These are phyloP conservation scores for Zygosaccharomyces gambellarensis DNA, from an alignment of 805 yeast genomes.

Conservation along the genomic window DNA sequence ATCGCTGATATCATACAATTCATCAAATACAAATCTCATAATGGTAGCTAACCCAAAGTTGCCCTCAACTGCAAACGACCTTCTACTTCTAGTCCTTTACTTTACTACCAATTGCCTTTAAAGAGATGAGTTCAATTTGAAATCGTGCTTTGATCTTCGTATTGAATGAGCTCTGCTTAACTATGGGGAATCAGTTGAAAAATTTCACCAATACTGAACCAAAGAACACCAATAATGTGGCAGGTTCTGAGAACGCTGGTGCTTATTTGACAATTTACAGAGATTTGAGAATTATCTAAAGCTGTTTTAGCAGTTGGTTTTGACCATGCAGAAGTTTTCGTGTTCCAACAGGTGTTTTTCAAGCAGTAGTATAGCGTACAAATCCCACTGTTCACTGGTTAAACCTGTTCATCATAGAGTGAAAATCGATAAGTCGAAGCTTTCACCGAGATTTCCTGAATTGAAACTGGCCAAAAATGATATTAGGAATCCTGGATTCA, in stretches of 20 bases:
- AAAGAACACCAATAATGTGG: neutral
- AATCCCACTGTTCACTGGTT: constrained; percentile 64
- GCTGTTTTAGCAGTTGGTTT: neutral
- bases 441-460: constrained; percentile 71
- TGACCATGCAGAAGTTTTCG: constrained; percentile 11
- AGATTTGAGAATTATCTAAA: neutral
- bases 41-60: no score
- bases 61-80: no score
- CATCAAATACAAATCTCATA: constrained; percentile 22
- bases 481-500: constrained; percentile 71
- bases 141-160: neutral
- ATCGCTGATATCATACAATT: constrained; percentile 12
- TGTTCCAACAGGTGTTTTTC: constrained; percentile 21
- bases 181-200: neutral
- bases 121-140: neutral
- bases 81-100: neutral
- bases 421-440: constrained; percentile 62
- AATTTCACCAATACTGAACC: neutral
- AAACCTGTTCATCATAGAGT: constrained; percentile 91
- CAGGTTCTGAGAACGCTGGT: neutral
- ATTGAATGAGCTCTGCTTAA: neutral
- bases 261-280: neutral
- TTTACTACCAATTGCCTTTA: neutral
- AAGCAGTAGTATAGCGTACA: constrained; percentile 36
- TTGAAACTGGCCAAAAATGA: constrained; percentile 65